These are phyloP conservation scores for Phanerochaete sordida DNA, from an alignment of 768 basidiomycete genomes.

Conservation along the genomic window DNA sequence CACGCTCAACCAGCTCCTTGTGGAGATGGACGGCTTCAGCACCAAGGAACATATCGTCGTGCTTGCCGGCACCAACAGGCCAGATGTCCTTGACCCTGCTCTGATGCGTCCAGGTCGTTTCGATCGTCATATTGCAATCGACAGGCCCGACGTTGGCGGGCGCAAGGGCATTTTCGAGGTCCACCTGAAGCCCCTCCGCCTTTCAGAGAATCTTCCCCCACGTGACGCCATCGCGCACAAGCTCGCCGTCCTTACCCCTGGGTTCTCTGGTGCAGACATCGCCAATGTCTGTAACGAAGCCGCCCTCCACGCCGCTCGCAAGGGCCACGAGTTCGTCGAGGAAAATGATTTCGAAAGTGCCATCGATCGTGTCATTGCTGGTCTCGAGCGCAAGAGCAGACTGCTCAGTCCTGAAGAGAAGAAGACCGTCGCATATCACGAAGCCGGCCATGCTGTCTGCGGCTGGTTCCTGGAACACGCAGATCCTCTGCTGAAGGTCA, in stretches of 20 bases:
- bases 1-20: conserved; percentile 94
- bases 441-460: conserved; percentile 97
- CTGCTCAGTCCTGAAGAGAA: conserved; percentile 95
- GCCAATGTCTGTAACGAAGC: conserved; percentile 99
- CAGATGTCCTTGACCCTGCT: conserved; percentile 93
- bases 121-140: conserved; percentile 94
- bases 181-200: conserved; percentile 80
- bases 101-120: conserved; percentile 97
- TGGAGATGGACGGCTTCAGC: conserved; percentile 99
- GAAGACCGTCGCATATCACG: conserved; percentile 98
- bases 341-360: conserved; percentile 93
- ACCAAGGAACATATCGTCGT: conserved; percentile 97
- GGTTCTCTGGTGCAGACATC: conserved; percentile 98
- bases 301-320: conserved; percentile 90
- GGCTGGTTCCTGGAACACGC: conserved; percentile 99
- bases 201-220: conserved; percentile 51
- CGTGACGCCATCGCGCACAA: conserved; percentile 75
- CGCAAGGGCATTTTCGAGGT: conserved; percentile 93
- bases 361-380: conserved; percentile 97
- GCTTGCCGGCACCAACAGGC: conserved; percentile 93
- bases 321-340: conserved; percentile 71
- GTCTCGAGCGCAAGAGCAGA: conserved; percentile 92
- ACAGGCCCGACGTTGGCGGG: conserved; percentile 91
- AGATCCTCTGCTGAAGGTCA: conserved; percentile 94
- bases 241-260: conserved; percentile 93